Evolutionary conservation across 768 basidiomycete species (phyloP), one percentile per base, ranked within the genome.

Genomic region (Trametes sanguinea): DNA sequence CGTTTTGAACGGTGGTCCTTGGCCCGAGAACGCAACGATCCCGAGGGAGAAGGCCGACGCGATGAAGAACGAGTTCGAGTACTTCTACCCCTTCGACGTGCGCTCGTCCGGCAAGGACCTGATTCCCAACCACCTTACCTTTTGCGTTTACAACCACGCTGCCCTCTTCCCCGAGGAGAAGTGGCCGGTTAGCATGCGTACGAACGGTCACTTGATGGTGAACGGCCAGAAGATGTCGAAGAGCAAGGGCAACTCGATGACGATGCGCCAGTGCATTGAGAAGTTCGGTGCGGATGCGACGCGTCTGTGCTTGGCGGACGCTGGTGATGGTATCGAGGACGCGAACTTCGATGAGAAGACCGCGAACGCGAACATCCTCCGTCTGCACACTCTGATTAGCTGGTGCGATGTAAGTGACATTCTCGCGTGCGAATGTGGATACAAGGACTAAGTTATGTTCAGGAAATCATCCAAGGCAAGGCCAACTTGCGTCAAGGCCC

Each of bases 191-290:
- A 87, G 92, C 71, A 93, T 99, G 81, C 90, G 97, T 29, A 88
- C 92, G 48, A 99, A 99, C 71, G 97, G 97, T 0, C 96, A 98
- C 72, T 75, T 99, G 80, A 88, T 94, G 88, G 74, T 99, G 74
- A 98, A 99, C 75, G 95, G 96, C 17, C 90, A 95, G 81, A 99
- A 98, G 81, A 99, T 99, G 97, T 89, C 87, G 43, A 99, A 98
- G 83, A 92, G 90, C 74, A 95, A 90, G 47, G 97, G 97, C 10
- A 99, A 99, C 76, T 92, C 89, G 59, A 78, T 98, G 80, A 99
- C 96, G 0, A 77, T 98, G 73, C 78, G 85, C 57, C 91, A 99
- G 71, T 85, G 90, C 1, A 86, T 96, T 61, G 82, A 87, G 75
- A 98, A 98, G 81, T 98, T 96, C 71, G 97, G 97, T 61, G 95